Base-by-base conservation (phyloP, 225 moss, liverwort and hornwort genomes). In the Bryoerythrophyllum caledonicum region DNA sequence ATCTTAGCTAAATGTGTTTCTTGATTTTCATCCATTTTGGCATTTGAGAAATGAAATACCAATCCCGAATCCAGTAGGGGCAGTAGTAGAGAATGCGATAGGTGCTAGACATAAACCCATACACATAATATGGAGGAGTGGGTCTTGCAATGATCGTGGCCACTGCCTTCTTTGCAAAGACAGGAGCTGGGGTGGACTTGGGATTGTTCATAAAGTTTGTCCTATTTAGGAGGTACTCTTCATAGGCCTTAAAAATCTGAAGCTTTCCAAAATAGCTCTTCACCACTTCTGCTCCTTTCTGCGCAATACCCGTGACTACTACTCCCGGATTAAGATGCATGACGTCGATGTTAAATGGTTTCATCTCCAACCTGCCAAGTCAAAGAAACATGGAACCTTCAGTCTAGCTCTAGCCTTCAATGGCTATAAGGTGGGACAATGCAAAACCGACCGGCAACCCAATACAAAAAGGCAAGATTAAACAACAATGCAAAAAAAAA, bases 311-410 rank as follows among this genome's bases (percentile, higher is more conserved):
- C 21, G 91, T 85, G 38, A 78, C 68, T 13, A 89, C 56, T 43
- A 78, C 78, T 51, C 87, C 91, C 44, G 89, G 85, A 61, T 78
- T 56, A 57, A 91, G 75, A 63, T 82, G 68, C 6, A 84, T 74
- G 67, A 87, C 91, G 65, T 89, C 75, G 43, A 91, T 81, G 54
- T 82, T 86, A 63, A 91, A 89, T 68, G 89, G 89, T 70, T 76
- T 87, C 78, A 91, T 35, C 73, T 91, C 89, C 77, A 89, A 70
- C 62, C 86, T 89, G 67, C 63, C 70, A 66, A 32, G 19, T 62
- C 2, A 66, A 24, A 53, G 14, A 56, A 46, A 15, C 37, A 12
- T 12, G 41, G 41, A 44, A 41, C 16, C n/a, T 21, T 83, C 43
- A 83, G 62, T 20, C 38, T 6, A 52, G 25, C 14, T 65, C 30